A percentile compares a stretch with the other conserved stretches of the same genome.
Evolutionary conservation across 2,329 filamentous ascomycete genomes (phyloP).

Genomic region (Ascochyta fabae): DNA sequence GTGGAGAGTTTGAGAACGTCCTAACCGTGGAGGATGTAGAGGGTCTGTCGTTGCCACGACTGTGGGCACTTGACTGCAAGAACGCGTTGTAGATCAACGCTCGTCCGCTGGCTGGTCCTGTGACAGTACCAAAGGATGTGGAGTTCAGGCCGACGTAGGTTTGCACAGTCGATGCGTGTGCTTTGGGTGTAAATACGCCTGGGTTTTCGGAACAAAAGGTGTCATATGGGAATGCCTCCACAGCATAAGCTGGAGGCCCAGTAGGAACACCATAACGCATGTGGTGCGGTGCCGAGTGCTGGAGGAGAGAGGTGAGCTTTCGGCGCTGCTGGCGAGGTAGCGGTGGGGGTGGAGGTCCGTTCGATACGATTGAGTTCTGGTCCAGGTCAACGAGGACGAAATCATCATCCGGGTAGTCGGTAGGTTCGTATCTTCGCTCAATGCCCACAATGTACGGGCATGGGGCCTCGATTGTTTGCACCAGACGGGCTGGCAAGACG

Average conservation of each 20-base stretch:
- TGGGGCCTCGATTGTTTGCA: constrained; percentile 90
- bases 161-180: constrained; percentile 74
- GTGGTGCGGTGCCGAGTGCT: constrained; percentile 89
- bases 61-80: constrained; percentile 73
- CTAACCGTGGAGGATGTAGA: constrained; percentile 53
- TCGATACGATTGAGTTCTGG: constrained; percentile 86
- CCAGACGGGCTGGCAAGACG: constrained; percentile 81
- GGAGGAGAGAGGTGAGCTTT: constrained; percentile 86
- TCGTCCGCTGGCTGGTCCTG: constrained; percentile 58
- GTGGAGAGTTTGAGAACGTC: constrained; percentile 56
- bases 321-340: constrained; percentile 87
- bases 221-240: constrained; percentile 91
- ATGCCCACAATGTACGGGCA: constrained; percentile 98
- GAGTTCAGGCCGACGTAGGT: constrained; percentile 92
- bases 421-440: constrained; percentile 85
- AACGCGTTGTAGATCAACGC: constrained; percentile 91
- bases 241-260: constrained; percentile 90
- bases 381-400: constrained; percentile 95
- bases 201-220: constrained; percentile 87
- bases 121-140: constrained; percentile 77
- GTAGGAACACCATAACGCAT: constrained; percentile 82
- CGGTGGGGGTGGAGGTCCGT: constrained; percentile 73
- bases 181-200: constrained; percentile 75
- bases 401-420: constrained; percentile 90
- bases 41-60: constrained; percentile 71